A percentile compares a stretch with the other conserved stretches of the same genome.
Conservation (phyloP, 345 rosid genomes). For the Streptanthus diversifolius region DNA sequence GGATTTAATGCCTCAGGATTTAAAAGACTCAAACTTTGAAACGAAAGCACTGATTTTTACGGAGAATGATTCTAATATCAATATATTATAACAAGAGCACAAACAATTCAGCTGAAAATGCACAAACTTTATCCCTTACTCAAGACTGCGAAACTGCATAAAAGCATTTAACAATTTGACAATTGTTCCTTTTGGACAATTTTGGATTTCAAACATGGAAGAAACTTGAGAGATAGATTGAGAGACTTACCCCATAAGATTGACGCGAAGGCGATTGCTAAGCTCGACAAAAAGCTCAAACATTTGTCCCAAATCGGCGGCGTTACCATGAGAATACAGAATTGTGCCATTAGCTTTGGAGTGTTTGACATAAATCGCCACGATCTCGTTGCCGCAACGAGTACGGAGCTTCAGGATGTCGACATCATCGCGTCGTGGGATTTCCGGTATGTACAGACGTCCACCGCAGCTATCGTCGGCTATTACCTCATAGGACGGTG, state of each 20-base stretch:
- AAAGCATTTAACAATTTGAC: not conserved
- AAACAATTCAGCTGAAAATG: not conserved
- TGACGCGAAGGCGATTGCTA: slow-evolving; percentile 74
- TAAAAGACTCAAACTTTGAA: not conserved
- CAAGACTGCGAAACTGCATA: not conserved
- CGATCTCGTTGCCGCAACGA: slow-evolving; percentile 72
- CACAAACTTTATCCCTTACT: not conserved
- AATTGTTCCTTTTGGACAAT: not conserved
- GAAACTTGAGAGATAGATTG: not conserved
- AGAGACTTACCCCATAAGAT: slow-evolving; percentile 79
- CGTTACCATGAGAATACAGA: slow-evolving; percentile 96
- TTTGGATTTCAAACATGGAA: not conserved
- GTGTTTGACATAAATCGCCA: slow-evolving; percentile 69
- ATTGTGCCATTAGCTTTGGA: slow-evolving; percentile 68
- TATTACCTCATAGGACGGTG: slow-evolving; percentile 68
- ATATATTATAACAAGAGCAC: not conserved
- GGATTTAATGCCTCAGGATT: not conserved
- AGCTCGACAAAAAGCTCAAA: slow-evolving; percentile 86
- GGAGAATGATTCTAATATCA: not conserved
- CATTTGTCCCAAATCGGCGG: slow-evolving; percentile 97
- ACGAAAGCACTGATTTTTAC: not conserved
- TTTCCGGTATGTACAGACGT: slow-evolving; percentile 50
- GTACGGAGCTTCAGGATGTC: slow-evolving; percentile 76
- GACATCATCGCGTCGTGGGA: slow-evolving; percentile 59
- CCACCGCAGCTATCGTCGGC: slow-evolving; percentile 46